Conservation (phyloP, 2,329 filamentous ascomycete genomes). For the Phialocephala sp. region DNA sequence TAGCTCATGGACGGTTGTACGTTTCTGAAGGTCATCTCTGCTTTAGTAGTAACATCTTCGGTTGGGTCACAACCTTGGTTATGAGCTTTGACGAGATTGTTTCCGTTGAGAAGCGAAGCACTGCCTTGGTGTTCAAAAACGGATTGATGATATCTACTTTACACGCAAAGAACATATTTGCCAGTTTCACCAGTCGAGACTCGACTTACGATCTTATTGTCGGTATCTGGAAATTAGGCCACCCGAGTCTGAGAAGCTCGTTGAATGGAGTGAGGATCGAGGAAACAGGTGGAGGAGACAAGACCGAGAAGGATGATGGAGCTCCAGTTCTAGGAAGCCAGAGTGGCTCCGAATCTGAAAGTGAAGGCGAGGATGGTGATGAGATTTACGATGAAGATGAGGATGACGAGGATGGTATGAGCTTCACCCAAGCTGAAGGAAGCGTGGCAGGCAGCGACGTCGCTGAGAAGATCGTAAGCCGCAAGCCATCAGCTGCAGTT, state of each 20-base stretch:
- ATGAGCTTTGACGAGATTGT: slow-evolving; percentile 99
- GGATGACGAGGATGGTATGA: slow-evolving; percentile 71
- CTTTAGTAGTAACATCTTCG: slow-evolving; percentile 98
- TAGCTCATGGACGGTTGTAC: slow-evolving; percentile 91
- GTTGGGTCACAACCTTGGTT: slow-evolving; percentile 96
- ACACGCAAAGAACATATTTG: slow-evolving; percentile 94
- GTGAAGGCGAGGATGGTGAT: slow-evolving; percentile 64
- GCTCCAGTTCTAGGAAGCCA: slow-evolving; percentile 48
- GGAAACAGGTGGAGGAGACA: slow-evolving; percentile 81
- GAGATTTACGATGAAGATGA: slow-evolving; percentile 83
- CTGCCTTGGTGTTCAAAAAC: slow-evolving; percentile 94
- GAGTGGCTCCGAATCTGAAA: slow-evolving; percentile 60
- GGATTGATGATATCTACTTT: slow-evolving; percentile 96
- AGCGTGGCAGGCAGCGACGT: slow-evolving; percentile 55
- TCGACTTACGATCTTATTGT: slow-evolving; percentile 97
- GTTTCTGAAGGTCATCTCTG: slow-evolving; percentile 97
- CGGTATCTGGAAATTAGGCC: slow-evolving; percentile 97
- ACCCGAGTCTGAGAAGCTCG: slow-evolving; percentile 89
- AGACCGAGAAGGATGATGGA: slow-evolving; percentile 80
- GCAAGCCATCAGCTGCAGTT: slow-evolving; percentile 72
- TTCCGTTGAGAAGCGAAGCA: slow-evolving; percentile 95
- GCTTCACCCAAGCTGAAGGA: slow-evolving; percentile 55
- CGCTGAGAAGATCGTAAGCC: slow-evolving; percentile 65
- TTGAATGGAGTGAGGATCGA: slow-evolving; percentile 86
- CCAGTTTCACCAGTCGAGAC: slow-evolving; percentile 91